phyloP scores from a whole-genome alignment of 495 filamentous ascomycete species.

The Saxophila tyrrhenica region DNA sequence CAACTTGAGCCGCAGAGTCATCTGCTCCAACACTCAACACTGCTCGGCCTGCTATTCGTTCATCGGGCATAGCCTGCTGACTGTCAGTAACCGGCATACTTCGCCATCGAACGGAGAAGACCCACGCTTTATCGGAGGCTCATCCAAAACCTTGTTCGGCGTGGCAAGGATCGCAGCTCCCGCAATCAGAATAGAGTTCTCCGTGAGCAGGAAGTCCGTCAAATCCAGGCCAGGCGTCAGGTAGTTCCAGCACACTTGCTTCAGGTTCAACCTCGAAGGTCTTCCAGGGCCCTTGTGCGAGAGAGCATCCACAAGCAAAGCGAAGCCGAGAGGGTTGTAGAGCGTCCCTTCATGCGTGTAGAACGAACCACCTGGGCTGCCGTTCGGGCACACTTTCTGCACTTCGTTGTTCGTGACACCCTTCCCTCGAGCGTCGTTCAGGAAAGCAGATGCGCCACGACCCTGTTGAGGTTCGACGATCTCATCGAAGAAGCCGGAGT shows the following conservation, averaged over 20 bases:
- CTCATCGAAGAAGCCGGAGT: slow-evolving; percentile 33
- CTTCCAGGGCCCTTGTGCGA: slow-evolving; percentile 31
- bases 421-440: slow-evolving; percentile 27
- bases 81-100: too few relatives aligned
- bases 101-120: too few relatives aligned
- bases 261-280: slow-evolving; percentile 24
- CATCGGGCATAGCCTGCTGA: too few relatives aligned
- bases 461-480: slow-evolving; percentile 37
- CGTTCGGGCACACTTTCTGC: slow-evolving; percentile 28
- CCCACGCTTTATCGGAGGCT: slow-evolving; percentile 21
- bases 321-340: slow-evolving; percentile 35
- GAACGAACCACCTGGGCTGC: slow-evolving; percentile 29
- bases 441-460: slow-evolving; percentile 33
- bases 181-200: slow-evolving; percentile 22
- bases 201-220: slow-evolving; percentile 31
- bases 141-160: slow-evolving; percentile 10
- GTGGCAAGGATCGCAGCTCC: slow-evolving; percentile 16
- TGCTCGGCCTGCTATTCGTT: too few relatives aligned
- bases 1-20: too few relatives aligned
- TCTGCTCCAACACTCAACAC: too few relatives aligned
- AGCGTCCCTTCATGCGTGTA: slow-evolving; percentile 38
- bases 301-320: slow-evolving; percentile 35
- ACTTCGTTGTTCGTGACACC: slow-evolving; percentile 39
- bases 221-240: slow-evolving; percentile 28
- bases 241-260: slow-evolving; percentile 24